Percentiles rank a stretch among this genome's conserved stretches.
Evolutionary conservation across 495 filamentous ascomycete genomes (phyloP).

Genomic region (Beverwykella pulmonaria): DNA sequence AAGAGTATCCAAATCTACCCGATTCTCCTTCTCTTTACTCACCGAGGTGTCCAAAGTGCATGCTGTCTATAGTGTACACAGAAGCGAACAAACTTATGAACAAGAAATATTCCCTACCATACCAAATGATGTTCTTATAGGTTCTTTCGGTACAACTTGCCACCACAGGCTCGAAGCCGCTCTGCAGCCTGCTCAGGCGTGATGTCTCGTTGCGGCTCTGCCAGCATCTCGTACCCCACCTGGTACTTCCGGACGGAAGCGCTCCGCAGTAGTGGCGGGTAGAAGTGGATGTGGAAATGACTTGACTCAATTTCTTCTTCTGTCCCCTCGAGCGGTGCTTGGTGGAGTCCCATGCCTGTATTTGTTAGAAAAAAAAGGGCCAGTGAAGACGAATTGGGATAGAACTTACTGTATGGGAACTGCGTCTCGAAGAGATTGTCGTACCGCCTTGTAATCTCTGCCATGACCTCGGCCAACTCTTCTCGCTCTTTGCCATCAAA

Average conservation of each 20-base stretch:
- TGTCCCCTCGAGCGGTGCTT: constrained; percentile 86
- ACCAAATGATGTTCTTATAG: constrained; percentile 37
- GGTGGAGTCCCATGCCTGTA: constrained; percentile 75
- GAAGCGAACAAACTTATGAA: constrained; percentile 5
- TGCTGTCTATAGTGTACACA: constrained; percentile 19
- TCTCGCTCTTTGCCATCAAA: constrained; percentile 66
- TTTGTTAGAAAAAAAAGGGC: constrained; percentile 15
- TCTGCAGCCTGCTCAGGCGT: constrained; percentile 94
- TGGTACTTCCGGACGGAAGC: constrained; percentile 95
- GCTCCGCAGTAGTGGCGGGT: constrained; percentile 87
- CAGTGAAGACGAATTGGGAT: neutral
- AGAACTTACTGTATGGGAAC: constrained; percentile 82
- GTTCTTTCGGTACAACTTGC: constrained; percentile 79
- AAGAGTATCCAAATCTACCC: constrained; percentile 6
- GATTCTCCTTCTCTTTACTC: neutral
- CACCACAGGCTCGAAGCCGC: constrained; percentile 71
- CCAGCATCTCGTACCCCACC: constrained; percentile 94
- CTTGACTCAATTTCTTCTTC: constrained; percentile 81
- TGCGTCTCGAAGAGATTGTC: constrained; percentile 97
- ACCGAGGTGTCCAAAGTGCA: constrained; percentile 8
- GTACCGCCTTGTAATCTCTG: constrained; percentile 85
- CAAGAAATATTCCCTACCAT: neutral
- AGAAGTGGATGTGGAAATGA: constrained; percentile 96
- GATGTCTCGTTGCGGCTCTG: constrained; percentile 95
- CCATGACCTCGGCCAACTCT: constrained; percentile 77